Conservation (phyloP, 768 basidiomycete genomes). For the Plicaturopsis crispa region DNA sequence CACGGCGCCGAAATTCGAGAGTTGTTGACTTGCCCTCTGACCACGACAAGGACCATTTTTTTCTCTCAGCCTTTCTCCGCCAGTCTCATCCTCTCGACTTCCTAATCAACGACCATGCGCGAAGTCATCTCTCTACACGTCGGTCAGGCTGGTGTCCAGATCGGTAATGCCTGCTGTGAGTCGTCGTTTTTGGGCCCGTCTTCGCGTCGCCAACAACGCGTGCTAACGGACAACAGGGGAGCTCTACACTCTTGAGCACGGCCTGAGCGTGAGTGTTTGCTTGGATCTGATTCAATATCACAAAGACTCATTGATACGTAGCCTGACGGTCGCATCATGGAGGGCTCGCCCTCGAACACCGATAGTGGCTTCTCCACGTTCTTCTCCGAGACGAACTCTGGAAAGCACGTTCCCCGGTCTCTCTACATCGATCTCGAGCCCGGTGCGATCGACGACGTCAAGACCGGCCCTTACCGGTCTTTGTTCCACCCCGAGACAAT, state of each 20-base stretch:
- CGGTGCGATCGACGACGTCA: constrained; percentile 92
- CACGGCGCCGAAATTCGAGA: no score
- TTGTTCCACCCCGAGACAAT: constrained; percentile 98
- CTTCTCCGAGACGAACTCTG: constrained; percentile 91
- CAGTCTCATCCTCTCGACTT: background rate
- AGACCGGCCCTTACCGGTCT: constrained; percentile 83
- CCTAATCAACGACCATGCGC: constrained; percentile 44
- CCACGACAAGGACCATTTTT: no score
- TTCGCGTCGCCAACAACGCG: constrained; percentile 10
- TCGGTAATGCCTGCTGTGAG: constrained; percentile 98
- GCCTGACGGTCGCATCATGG: constrained; percentile 87
- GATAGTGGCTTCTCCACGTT: constrained; percentile 95
- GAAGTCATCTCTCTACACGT: constrained; percentile 99
- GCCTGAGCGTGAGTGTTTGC: constrained; percentile 76
- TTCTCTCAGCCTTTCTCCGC: background rate
- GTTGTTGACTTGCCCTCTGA: no score
- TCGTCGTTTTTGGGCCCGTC: constrained; percentile 27
- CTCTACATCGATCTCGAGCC: constrained; percentile 96
- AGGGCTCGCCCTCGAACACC: constrained; percentile 56
- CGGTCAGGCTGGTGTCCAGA: constrained; percentile 97
- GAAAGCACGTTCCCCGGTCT: constrained; percentile 94
- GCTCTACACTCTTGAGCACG: constrained; percentile 97
- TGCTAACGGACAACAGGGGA: constrained; percentile 57
- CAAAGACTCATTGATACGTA: constrained; percentile 30
- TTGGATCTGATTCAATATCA: background rate